phyloP scores from a whole-genome alignment of 768 basidiomycete species.

The Favolaschia claudopus region DNA sequence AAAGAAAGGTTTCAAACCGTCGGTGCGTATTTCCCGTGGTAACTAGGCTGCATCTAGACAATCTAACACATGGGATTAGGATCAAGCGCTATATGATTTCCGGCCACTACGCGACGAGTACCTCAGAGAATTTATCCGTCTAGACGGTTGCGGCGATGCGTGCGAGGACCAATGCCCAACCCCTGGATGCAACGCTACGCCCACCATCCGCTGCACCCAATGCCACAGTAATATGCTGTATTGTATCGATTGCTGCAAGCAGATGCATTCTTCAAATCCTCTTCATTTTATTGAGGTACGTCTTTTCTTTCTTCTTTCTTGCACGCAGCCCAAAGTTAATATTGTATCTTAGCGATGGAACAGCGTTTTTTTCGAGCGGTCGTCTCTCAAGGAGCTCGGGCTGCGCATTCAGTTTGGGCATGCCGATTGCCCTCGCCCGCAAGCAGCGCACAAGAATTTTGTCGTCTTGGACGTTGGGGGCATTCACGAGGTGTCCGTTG shows the following conservation, averaged over 20 bases:
- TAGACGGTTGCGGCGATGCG: not conserved
- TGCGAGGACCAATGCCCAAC: not conserved
- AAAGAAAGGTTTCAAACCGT: not conserved
- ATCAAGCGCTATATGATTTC: not conserved
- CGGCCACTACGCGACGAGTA: not conserved
- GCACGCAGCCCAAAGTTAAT: not conserved
- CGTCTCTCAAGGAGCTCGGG: not conserved
- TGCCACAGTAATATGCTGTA: conserved; percentile 14
- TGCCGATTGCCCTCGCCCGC: not conserved
- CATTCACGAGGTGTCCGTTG: not conserved
- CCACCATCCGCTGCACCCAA: not conserved
- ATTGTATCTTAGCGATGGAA: conserved; percentile 1
- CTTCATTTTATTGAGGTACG: conserved; percentile 3
- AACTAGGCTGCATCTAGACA: not conserved
- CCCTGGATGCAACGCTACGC: not conserved
- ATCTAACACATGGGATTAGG: no score
- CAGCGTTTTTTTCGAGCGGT: no score
- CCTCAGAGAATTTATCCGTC: not conserved
- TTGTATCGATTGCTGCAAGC: conserved; percentile 17
- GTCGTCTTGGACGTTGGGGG: not conserved
- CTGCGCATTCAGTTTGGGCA: not conserved
- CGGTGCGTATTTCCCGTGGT: not conserved
- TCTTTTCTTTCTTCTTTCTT: not conserved
- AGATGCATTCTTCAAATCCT: not conserved
- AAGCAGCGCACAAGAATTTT: not conserved